phyloP scores from a whole-genome alignment of 176 grass and related monocot species.

The Cenchrus americanus region DNA sequence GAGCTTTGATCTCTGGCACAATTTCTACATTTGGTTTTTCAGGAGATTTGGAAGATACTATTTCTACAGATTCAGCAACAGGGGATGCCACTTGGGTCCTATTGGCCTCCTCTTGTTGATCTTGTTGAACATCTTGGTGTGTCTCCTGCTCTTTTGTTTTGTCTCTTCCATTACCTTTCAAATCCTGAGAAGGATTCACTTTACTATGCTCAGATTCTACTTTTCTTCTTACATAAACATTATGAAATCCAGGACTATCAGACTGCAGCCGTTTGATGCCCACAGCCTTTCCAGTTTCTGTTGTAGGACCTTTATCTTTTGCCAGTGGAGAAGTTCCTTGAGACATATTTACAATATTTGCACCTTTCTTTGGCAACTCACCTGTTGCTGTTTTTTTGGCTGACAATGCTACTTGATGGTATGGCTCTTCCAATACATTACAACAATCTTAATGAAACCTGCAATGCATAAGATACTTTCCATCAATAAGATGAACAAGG shows the following conservation, averaged over 20 bases:
- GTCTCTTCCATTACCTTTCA: constrained; percentile 45
- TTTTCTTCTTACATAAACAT: constrained; percentile 79
- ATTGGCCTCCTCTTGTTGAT: constrained; percentile 43
- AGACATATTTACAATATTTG: constrained; percentile 49
- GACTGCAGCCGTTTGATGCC: constrained; percentile 48
- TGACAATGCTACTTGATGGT: constrained; percentile 42
- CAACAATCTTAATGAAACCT: constrained; percentile 28
- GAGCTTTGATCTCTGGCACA: constrained; percentile 24
- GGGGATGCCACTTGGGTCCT: constrained; percentile 40
- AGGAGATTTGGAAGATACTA: constrained; percentile 20
- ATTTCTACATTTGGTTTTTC: constrained; percentile 28
- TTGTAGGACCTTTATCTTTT: constrained; percentile 52
- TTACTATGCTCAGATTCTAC: constrained; percentile 72
- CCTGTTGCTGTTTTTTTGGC: constrained; percentile 43
- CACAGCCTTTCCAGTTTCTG: constrained; percentile 48
- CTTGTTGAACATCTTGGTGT: constrained; percentile 42
- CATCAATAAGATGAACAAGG: constrained; percentile 29
- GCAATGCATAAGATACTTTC: constrained; percentile 30
- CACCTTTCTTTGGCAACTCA: constrained; percentile 52
- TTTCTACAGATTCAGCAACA: constrained; percentile 33
- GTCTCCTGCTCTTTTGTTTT: constrained; percentile 47
- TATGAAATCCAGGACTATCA: constrained; percentile 62
- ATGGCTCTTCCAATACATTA: constrained; percentile 33
- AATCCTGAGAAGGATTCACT: constrained; percentile 51
- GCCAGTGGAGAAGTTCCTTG: constrained; percentile 40